Percentiles rank a stretch among this genome's conserved stretches.
phyloP scores from a whole-genome alignment of 164 flowering plant species.

The Stephania cephalantha region DNA sequence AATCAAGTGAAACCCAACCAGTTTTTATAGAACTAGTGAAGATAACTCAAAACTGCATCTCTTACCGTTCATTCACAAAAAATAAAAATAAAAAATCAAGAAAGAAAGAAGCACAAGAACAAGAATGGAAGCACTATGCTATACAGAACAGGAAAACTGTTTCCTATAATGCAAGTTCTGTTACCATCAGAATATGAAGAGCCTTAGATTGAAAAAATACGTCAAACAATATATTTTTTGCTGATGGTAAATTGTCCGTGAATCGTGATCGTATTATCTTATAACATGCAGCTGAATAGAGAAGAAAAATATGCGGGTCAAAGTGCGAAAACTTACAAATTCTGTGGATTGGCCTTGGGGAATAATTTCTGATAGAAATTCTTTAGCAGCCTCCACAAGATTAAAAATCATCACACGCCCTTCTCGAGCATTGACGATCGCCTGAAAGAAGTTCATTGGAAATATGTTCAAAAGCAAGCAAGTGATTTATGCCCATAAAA shows the following conservation, averaged over 20 bases:
- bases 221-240: not conserved
- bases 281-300: not conserved
- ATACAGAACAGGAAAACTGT: not conserved
- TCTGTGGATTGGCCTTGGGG: conserved; percentile 34
- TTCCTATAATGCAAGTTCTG: not conserved
- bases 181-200: not conserved
- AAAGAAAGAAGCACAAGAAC: too few species aligned
- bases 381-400: conserved; percentile 97
- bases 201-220: not conserved
- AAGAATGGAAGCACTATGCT: not conserved
- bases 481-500: not conserved
- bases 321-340: conserved; percentile 34
- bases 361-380: conserved; percentile 78
- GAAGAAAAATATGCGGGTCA: not conserved
- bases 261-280: too few species aligned
- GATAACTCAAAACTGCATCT: too few species aligned
- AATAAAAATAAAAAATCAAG: too few species aligned
- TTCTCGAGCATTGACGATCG: conserved; percentile 85
- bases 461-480: not conserved
- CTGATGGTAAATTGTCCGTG: not conserved
- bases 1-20: too few species aligned
- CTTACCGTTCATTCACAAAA: too few species aligned
- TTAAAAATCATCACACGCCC: conserved; percentile 96
- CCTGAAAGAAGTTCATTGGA: conserved; percentile 37
- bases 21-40: too few species aligned